A percentile compares a stretch with the other conserved stretches of the same genome.
These are phyloP conservation scores for Cadophora gregata DNA, from an alignment of 2,329 filamentous ascomycete species.

Conservation along the genomic window DNA sequence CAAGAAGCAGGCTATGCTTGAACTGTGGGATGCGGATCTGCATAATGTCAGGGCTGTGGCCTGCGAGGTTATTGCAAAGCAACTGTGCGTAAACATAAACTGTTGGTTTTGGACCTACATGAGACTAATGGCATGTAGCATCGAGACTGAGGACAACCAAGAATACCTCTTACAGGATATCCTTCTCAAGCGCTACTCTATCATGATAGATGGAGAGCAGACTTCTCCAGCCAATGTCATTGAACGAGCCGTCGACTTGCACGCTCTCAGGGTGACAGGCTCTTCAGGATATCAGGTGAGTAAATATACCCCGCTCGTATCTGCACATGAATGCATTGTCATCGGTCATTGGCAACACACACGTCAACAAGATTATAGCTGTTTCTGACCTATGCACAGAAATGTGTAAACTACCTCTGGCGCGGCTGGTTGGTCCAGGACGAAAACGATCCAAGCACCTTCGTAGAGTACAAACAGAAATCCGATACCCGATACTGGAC, in stretches of 20 bases:
- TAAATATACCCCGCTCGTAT: not conserved
- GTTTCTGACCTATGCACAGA: too few species aligned
- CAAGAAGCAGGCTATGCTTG: slow-evolving; percentile 74
- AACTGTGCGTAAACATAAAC: slow-evolving; percentile 52
- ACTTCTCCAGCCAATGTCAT: slow-evolving; percentile 85
- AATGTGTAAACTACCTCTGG: slow-evolving; percentile 93
- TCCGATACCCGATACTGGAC: slow-evolving; percentile 77
- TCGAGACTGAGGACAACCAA: slow-evolving; percentile 83
- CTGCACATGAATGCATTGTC: too few species aligned
- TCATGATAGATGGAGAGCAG: slow-evolving; percentile 72
- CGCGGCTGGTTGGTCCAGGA: slow-evolving; percentile 96
- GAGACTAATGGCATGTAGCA: slow-evolving; percentile 54
- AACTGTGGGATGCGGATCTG: slow-evolving; percentile 92
- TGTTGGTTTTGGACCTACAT: not conserved
- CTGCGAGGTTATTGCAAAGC: slow-evolving; percentile 91
- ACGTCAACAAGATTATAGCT: too few species aligned
- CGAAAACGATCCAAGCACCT: slow-evolving; percentile 86
- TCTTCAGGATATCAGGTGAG: slow-evolving; percentile 78
- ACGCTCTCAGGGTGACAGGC: slow-evolving; percentile 86
- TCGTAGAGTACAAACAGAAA: slow-evolving; percentile 85
- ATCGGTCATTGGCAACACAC: too few species aligned
- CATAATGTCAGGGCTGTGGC: slow-evolving; percentile 80
- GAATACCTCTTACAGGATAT: slow-evolving; percentile 80
- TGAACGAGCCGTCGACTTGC: slow-evolving; percentile 91
- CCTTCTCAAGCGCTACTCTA: slow-evolving; percentile 87